Percentiles rank a stretch among this genome's conserved stretches.
phyloP scores from a whole-genome alignment of 2,329 filamentous ascomycete species.

The Fusarium phyllophilum region DNA sequence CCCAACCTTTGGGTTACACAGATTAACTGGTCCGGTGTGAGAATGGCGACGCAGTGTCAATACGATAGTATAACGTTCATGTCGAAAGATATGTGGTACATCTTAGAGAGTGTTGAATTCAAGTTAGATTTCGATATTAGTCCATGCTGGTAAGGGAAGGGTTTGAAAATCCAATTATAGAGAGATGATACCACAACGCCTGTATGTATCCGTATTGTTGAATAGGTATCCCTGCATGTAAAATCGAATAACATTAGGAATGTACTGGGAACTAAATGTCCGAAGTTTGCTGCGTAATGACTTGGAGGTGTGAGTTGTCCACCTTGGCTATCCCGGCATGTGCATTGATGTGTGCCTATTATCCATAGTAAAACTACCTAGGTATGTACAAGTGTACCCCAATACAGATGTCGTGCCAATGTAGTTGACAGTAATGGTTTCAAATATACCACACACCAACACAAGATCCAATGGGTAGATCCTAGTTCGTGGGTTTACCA shows the following conservation, averaged over 20 bases:
- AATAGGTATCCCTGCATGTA: background rate
- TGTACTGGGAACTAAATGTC: background rate
- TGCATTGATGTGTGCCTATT: background rate
- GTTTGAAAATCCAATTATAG: slow-evolving; percentile 12
- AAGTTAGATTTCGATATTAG: background rate
- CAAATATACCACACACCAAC: background rate
- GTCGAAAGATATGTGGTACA: background rate
- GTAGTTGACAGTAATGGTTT: background rate
- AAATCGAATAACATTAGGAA: slow-evolving; percentile 2
- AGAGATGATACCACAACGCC: slow-evolving; percentile 4
- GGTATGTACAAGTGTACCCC: background rate
- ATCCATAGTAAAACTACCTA: background rate
- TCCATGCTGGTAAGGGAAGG: background rate
- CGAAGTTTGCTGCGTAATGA: background rate
- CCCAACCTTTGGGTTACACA: background rate
- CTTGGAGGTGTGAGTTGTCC: slow-evolving; percentile 31
- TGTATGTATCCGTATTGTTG: slow-evolving; percentile 1
- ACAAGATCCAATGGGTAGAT: background rate
- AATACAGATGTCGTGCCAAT: background rate
- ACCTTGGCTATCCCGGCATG: background rate
- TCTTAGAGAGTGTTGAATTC: background rate
- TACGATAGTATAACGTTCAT: background rate
- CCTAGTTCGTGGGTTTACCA: background rate
- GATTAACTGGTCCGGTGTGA: background rate
- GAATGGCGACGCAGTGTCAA: background rate